Conservation (phyloP, 1,139 yeast genomes). For the Yamadazyma pseudoaaseri region DNA sequence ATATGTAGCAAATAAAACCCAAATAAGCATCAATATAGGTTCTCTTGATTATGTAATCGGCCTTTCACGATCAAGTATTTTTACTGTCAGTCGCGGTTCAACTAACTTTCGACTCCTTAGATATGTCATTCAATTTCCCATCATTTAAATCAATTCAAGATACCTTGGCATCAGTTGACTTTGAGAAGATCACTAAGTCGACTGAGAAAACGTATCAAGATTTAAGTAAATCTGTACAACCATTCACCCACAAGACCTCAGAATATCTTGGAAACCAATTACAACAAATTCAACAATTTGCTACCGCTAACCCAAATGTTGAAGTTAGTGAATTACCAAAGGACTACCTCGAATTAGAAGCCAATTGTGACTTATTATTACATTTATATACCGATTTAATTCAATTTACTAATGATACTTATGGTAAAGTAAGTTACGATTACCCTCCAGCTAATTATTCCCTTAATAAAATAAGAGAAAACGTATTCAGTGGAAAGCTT, state of each 20-base stretch:
- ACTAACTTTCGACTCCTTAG: background rate
- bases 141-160: conserved; percentile 47
- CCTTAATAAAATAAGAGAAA: conserved; percentile 46
- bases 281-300: conserved; percentile 45
- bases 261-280: conserved; percentile 39
- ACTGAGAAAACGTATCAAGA: conserved; percentile 42
- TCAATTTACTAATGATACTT: conserved; percentile 57
- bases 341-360: conserved; percentile 67
- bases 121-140: conserved; percentile 55
- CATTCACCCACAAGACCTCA: conserved; percentile 42
- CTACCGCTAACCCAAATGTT: conserved; percentile 27
- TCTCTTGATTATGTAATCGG: too few relatives aligned
- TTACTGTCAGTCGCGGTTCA: background rate
- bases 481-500: conserved; percentile 52
- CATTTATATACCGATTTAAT: conserved; percentile 59
- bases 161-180: conserved; percentile 39
- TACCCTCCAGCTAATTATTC: conserved; percentile 67
- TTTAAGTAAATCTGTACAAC: conserved; percentile 42
- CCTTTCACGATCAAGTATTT: too few relatives aligned
- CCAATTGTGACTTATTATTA: conserved; percentile 61
- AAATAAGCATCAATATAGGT: too few relatives aligned
- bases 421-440: conserved; percentile 66
- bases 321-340: conserved; percentile 67
- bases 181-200: conserved; percentile 40
- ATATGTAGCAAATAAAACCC: too few relatives aligned